phyloP scores from a whole-genome alignment of 1,284 basidiomycete species.

The Anthracocystis walkeri region DNA sequence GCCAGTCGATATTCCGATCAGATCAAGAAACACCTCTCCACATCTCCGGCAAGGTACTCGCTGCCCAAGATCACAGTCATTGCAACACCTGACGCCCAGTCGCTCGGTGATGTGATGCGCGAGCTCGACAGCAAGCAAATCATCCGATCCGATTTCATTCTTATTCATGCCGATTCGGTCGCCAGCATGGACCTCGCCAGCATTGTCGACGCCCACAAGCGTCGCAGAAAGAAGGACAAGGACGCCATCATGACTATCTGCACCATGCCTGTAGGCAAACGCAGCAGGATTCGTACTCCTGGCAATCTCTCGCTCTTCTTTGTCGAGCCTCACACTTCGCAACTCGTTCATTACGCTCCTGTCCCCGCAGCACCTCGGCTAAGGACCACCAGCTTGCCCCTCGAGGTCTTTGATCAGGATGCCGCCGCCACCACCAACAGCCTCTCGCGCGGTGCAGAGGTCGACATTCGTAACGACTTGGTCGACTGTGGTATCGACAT shows the following conservation, averaged over 20 bases:
- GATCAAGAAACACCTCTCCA: constrained; percentile 76
- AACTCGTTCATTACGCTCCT: constrained; percentile 69
- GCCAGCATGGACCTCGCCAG: constrained; percentile 91
- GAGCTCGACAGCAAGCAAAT: constrained; percentile 90
- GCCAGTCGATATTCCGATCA: constrained; percentile 72
- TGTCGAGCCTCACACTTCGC: constrained; percentile 61
- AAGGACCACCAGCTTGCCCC: constrained; percentile 62
- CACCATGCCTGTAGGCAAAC: constrained; percentile 42
- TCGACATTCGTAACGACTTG: constrained; percentile 86
- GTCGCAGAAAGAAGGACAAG: constrained; percentile 85
- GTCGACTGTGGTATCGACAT: constrained; percentile 78
- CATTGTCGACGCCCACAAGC: constrained; percentile 88
- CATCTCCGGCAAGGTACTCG: constrained; percentile 26
- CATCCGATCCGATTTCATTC: constrained; percentile 81
- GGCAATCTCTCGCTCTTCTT: constrained; percentile 62
- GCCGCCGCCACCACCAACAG: constrained; percentile 40
- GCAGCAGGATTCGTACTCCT: constrained; percentile 46
- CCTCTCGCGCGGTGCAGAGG: constrained; percentile 71
- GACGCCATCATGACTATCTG: constrained; percentile 88
- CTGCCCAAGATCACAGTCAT: constrained; percentile 78
- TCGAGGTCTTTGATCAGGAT: constrained; percentile 57
- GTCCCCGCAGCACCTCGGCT: constrained; percentile 61
- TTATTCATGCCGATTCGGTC: constrained; percentile 92
- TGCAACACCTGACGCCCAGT: constrained; percentile 86
- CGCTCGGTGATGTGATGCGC: constrained; percentile 93